Conservation (phyloP, 2,329 filamentous ascomycete genomes). For the Colletotrichum sp. region DNA sequence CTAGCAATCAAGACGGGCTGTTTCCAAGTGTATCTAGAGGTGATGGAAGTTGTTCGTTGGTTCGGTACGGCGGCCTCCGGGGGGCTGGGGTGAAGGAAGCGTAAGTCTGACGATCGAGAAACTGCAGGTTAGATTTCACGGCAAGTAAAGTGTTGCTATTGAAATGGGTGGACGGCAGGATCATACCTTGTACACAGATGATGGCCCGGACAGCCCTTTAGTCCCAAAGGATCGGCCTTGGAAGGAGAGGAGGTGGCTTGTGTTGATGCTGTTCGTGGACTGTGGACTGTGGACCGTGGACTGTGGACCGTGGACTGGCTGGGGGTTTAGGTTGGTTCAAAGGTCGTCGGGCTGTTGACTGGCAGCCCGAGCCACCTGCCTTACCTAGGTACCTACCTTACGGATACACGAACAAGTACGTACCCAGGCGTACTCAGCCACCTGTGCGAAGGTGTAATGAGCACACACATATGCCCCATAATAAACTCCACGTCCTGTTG, state of each 20-base stretch:
- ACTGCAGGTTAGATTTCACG: background rate
- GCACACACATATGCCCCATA: background rate
- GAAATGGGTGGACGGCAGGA: background rate
- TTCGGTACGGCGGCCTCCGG: background rate
- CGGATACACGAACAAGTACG: background rate
- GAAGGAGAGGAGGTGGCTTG: background rate
- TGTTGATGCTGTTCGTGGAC: background rate
- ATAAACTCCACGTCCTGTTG: background rate
- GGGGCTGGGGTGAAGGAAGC: slow-evolving; percentile 4
- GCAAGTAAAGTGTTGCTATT: background rate
- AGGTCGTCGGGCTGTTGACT: slow-evolving; percentile 10
- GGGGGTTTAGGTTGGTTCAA: slow-evolving; percentile 1
- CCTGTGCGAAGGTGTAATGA: background rate
- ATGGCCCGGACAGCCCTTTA: slow-evolving; percentile 1
- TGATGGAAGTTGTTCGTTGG: background rate
- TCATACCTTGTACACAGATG: slow-evolving; percentile 4
- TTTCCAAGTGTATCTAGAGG: background rate
- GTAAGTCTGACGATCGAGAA: background rate
- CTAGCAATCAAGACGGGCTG: background rate
- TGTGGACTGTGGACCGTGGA: background rate
- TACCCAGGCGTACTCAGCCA: background rate
- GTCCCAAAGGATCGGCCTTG: background rate
- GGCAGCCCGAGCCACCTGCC: slow-evolving; percentile 7
- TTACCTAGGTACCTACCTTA: background rate
- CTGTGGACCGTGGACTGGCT: background rate